Base-by-base conservation (phyloP, 116 monocot species). In the Posidonia oceanica region DNA sequence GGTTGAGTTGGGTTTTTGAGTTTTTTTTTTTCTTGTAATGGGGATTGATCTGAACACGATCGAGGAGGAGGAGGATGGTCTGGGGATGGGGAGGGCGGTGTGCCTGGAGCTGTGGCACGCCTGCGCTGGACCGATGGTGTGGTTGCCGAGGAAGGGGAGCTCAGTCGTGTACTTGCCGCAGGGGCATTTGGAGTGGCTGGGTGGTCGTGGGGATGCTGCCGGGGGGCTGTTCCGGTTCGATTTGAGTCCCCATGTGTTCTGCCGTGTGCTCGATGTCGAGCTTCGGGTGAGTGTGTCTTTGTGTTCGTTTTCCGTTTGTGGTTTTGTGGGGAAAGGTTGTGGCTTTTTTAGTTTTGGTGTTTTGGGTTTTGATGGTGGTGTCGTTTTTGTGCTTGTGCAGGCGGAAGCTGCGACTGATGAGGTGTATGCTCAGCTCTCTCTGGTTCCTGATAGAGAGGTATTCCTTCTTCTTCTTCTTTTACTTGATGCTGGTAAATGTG, bases 91-190 rank as follows among this genome's bases (percentile, higher is more conserved):
- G 1, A 20, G 20, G 22, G 53, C 68, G 8, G 61, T 88, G 36
- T 88, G 86, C 60, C 39, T 84, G 66, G 88, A 88, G 78, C 86
- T 92, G 57, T 92, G 92, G 92, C 88, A 86, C 76, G 92, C 92
- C 15, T 92, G 92, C 66, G 92, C 92, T 0, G 92, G 92, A 36
- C 88, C 86, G 59, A 60, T 84, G 69, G 74, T 78, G 23, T 84
- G 76, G 41, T 76, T 88, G 59, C 92, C 92, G 57, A 78, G 60
- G 75, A 92, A 88, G 71, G 88, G 92, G 21, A 86, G 83, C 75
- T 48, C 75, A 42, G 88, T 92, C 20, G 88, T 92, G 38, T 92
- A 92, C 80, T 74, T 92, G 42, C 92, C 92, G 56, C 92, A 92
- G 78, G 92, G 83, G 54, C 92, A 92, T 67, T 69, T 92, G 62